Conservation (phyloP, 495 filamentous ascomycete species). For the Lichenothelia convexa region DNA sequence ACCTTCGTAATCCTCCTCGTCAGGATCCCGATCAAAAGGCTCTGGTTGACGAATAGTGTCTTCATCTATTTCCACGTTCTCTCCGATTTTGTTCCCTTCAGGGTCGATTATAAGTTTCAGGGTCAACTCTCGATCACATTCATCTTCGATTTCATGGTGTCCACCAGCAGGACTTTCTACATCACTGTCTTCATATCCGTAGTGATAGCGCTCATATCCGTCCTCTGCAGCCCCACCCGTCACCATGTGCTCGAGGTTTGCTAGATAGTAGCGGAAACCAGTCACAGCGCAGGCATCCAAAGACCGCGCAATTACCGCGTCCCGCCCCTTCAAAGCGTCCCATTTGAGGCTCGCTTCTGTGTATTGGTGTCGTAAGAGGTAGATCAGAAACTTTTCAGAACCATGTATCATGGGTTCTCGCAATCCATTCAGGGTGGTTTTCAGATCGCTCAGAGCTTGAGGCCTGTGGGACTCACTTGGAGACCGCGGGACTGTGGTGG, state of each 20-base stretch:
- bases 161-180: conserved; percentile 4
- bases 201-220: conserved; percentile 9
- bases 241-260: conserved; percentile 19
- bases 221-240: conserved; percentile 4
- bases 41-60: conserved; percentile 18
- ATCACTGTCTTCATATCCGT: conserved; percentile 9
- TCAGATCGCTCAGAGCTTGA: background rate
- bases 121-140: conserved; percentile 6
- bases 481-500: no score
- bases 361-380: conserved; percentile 30
- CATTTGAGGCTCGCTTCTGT: conserved; percentile 24
- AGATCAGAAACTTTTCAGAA: conserved; percentile 13
- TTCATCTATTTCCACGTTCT: conserved; percentile 11
- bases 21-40: conserved; percentile 18
- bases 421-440: background rate
- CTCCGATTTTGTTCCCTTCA: conserved; percentile 10
- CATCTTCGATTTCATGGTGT: conserved; percentile 9
- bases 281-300: conserved; percentile 20
- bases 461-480: conserved; percentile 2
- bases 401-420: background rate
- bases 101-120: conserved; percentile 16
- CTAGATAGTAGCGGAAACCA: conserved; percentile 21
- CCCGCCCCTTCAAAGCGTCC: conserved; percentile 23
- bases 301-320: conserved; percentile 14
- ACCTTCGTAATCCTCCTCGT: conserved; percentile 22